Evolutionary conservation across 2,329 filamentous ascomycete species (phyloP), one percentile per base, ranked within the genome.

Genomic region (Neonectria faginata): DNA sequence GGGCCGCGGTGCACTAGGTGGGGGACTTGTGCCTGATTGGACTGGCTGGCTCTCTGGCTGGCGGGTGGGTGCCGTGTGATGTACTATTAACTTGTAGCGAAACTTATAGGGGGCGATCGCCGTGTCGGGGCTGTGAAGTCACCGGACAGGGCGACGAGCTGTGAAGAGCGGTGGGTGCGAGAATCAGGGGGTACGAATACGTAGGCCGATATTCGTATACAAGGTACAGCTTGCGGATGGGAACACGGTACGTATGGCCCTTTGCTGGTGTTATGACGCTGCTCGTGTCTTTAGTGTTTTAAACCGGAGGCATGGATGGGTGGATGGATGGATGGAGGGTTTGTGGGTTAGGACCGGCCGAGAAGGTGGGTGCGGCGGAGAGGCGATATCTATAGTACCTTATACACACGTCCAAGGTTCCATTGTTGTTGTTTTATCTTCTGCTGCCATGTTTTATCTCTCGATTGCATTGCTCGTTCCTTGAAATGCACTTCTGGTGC

Each of bases 11-110:
- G 54, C 57, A 58, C 67, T 22, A 57, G 62, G 60, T 61, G 72
- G 63, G 64, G 64, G 57, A 70, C 54, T 68, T 41, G 66, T 69
- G 70, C 70, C 70, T 72, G 70, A 72, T 72, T 72, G 70, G 70
- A 68, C 67, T 66, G 62, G 47, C 59, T 27, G 42, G 25, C 25
- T 22, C 22, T 22, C 66, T 66, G 62, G 47, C 59, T 27, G 42
- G 25, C 25, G 54, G 54, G n/a, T 42, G 48, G 33, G 48, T 29
- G 20, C 10, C 10, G 66, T 45, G 71, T 73, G 70, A 70, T 73
- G 69, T 72, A n/a, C n/a, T n/a, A n/a, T n/a, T n/a, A 73, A 59
- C 69, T 60, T 57, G 54, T 58, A 64, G 64, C 60, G 45, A 29
- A 29, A 53, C 60, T 52, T 64, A 63, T 61, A 53, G 55, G 57